phyloP scores from a whole-genome alignment of 2,329 filamentous ascomycete species.

The Penicillium sp. region DNA sequence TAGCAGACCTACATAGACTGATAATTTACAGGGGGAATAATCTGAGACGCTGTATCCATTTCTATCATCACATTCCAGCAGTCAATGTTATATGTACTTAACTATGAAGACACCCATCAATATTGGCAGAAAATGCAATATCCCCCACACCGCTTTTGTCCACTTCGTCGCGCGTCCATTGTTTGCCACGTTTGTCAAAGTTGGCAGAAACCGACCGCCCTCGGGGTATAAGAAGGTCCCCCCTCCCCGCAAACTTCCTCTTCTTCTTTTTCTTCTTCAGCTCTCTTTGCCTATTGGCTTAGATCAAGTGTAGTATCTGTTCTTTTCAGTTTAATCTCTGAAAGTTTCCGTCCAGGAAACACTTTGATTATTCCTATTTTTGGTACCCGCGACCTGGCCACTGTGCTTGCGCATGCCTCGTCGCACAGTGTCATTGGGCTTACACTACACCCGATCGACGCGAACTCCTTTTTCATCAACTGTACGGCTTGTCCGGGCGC shows the following conservation, averaged over 20 bases:
- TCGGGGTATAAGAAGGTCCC: not conserved
- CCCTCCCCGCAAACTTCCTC: not conserved
- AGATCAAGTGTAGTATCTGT: conserved; percentile 5
- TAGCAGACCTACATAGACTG: not conserved
- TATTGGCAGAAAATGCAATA: not conserved
- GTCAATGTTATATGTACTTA: no score
- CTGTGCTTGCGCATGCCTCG: not conserved
- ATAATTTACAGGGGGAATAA: not conserved
- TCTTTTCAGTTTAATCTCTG: conserved; percentile 1
- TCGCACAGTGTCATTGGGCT: conserved; percentile 1
- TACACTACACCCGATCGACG: not conserved
- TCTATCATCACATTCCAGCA: not conserved
- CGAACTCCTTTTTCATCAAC: not conserved
- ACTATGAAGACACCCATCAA: no score
- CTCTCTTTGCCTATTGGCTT: conserved; percentile 5
- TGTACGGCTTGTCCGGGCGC: not conserved
- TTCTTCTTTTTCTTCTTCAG: not conserved
- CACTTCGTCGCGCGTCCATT: not conserved
- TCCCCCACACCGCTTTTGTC: not conserved
- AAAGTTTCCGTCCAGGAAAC: not conserved
- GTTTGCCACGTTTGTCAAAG: not conserved
- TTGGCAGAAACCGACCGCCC: not conserved
- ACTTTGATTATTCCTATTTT: conserved; percentile 1
- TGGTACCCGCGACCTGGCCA: not conserved
- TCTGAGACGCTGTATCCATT: not conserved